Evolutionary conservation across 176 grass and related monocot species (phyloP), one percentile per base, ranked within the genome.

Genomic region (Luzula sylvatica): DNA sequence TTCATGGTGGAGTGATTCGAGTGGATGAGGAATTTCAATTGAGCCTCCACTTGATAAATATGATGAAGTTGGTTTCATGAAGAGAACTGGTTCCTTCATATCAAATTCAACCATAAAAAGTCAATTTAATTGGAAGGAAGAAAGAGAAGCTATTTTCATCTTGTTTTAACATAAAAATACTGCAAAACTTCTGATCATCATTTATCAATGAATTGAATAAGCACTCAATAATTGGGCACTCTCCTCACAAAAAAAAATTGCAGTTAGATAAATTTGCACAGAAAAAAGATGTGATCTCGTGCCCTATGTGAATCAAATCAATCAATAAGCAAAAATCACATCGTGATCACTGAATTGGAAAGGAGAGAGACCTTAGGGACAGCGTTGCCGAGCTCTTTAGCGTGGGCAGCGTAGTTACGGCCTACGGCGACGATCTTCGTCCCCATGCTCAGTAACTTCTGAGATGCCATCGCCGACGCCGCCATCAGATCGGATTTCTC

Each of bases 11-110:
- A 98, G 81, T 19, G 81, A 77, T 29, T 98, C 78, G 52, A 90
- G 76, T 40, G 81, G 72, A 44, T 98, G 74, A 0, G 92, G 92
- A 52, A 90, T 71, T 65, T 96, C 92, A 42, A 96, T 40, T 52
- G 92, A 55, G 11, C 77, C 74, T 18, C 78, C 81, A 17, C 79
- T 74, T 26, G 83, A 81, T 55, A 98, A 75, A 65, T 86, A 90
- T 32, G 92, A 98, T 21, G 92, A 98, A 49, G 85, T 98, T 8
- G 81, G 85, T 59, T 90, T 98, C 72, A 98, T 68, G 71, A 90
- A 98, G 50, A 90, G 46, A 51, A 98, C 92, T 15, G 85, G 92
- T 68, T 86, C 92, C 92, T 98, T 69, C 40, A 52, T 55, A 22
- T 30, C 30, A 35, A 35, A 65, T 27, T 16, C 15, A 21, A 48